Percentiles rank a stretch among this genome's conserved stretches.
Conservation (phyloP, 805 yeast genomes). For the Ogataea henricii region DNA sequence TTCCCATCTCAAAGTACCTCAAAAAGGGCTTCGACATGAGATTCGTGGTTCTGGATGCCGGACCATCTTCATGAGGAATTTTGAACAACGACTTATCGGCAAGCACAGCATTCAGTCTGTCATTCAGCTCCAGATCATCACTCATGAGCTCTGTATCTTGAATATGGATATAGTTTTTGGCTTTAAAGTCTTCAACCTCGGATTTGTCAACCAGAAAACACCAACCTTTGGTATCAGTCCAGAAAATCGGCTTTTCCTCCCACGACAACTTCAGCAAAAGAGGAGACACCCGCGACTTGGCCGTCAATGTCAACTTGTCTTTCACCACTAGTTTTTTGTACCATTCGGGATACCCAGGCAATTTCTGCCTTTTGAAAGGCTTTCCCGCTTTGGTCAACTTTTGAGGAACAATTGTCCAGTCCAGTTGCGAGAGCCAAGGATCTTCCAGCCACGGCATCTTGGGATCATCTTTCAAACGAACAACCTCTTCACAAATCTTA, state of each 20-base stretch:
- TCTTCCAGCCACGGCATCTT: constrained; percentile 53
- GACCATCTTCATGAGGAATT: constrained; percentile 89
- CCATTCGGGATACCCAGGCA: constrained; percentile 96
- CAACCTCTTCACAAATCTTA: constrained; percentile 60
- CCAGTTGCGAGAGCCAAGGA: constrained; percentile 89
- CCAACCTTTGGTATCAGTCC: constrained; percentile 87
- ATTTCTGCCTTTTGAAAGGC: constrained; percentile 69
- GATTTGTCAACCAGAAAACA: constrained; percentile 64
- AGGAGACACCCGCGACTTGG: constrained; percentile 76
- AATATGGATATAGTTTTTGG: constrained; percentile 39
- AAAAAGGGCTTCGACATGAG: constrained; percentile 78
- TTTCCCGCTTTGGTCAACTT: constrained; percentile 67
- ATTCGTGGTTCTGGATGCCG: constrained; percentile 66
- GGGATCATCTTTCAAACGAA: constrained; percentile 44
- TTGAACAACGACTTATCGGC: constrained; percentile 47
- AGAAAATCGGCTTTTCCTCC: constrained; percentile 80
- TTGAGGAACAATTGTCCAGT: constrained; percentile 74
- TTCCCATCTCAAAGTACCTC: constrained; percentile 70
- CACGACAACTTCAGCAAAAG: constrained; percentile 74
- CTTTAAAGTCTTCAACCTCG: constrained; percentile 38
- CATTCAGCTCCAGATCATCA: constrained; percentile 11
- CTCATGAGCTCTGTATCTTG: constrained; percentile 21
- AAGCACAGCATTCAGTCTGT: constrained; percentile 15
- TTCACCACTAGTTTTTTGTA: constrained; percentile 59
- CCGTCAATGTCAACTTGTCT: constrained; percentile 54